Evolutionary conservation across 805 yeast genomes (phyloP), one percentile per base, ranked within the genome.

Genomic region (Hanseniaspora thailandica): DNA sequence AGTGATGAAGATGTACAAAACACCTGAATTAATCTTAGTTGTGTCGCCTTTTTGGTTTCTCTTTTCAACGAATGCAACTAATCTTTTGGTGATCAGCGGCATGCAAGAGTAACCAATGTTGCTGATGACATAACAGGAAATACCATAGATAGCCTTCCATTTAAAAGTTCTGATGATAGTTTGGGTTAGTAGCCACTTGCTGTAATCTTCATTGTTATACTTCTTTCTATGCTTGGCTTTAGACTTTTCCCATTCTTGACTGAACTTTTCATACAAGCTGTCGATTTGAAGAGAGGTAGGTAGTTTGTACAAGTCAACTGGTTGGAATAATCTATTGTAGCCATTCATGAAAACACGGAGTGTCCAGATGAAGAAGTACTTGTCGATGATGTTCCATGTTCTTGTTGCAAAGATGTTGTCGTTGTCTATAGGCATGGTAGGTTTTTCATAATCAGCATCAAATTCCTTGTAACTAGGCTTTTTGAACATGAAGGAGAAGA

Each of bases 1-100:
- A 10, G 84, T 72, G 19, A 89, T 95, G 46, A 87, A 68, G 8
- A 89, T 82, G 59, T 77, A 84, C 8, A 93, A 95, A 19, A 84
- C 71, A 55, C 95, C 96, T 40, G 67, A 70, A 33, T 80, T 82
- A 54, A 70, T 67, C 13, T 30, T 28, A 12, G 36, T 49, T 6
- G n/a, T 25, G 13, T 20, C 26, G 9, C 15, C n/a, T 34, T 17
- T 13, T 17, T 28, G n/a, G 30, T 76, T 74, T 49, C 75, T 73
- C 46, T 63, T 62, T 57, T 76, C 78, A n/a, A 85, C 84, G 59
- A 77, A 84, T 41, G 70, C 71, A 56, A 86, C 83, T 55, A 87
- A 69, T 35, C 76, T 71, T 63, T 80, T 77, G 3, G 86, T 78
- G 10, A 86, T 63, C 58, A 86, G 69, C 1, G 95, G 89, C 35